Conservation (phyloP, 208 protist species). For the Crithidia sp. region DNA sequence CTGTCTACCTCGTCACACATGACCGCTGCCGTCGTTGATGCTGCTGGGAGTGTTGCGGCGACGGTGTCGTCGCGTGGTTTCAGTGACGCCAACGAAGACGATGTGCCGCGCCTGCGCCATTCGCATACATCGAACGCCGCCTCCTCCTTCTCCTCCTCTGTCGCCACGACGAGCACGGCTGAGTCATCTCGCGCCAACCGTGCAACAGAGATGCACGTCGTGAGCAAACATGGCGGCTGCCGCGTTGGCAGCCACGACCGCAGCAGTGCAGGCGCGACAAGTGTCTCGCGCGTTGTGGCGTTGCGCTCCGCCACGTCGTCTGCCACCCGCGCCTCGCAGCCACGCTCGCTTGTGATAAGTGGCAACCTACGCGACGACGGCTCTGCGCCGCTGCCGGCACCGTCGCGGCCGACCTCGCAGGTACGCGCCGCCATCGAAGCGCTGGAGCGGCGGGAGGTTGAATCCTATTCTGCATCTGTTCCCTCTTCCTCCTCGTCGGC, state of each 20-base stretch:
- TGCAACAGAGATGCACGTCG: conserved; percentile 6
- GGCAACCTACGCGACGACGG: not conserved
- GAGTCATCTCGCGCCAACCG: not conserved
- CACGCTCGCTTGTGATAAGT: conserved; percentile 8
- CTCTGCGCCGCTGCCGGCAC: not conserved
- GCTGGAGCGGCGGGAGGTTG: not conserved
- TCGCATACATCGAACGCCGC: conserved; percentile 11
- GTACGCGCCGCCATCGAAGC: conserved; percentile 8
- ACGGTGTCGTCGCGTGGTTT: too few relatives aligned
- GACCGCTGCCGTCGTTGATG: not conserved
- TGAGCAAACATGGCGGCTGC: not conserved
- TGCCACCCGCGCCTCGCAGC: not conserved
- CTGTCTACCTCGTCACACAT: not conserved
- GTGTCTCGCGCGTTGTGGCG: not conserved
- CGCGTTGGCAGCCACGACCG: too few relatives aligned
- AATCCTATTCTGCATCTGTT: too few relatives aligned
- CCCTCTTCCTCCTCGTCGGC: not conserved
- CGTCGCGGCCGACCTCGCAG: conserved; percentile 3
- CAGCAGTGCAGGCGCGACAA: too few relatives aligned
- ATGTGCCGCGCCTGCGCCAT: conserved; percentile 21
- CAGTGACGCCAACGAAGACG: not conserved
- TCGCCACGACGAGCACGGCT: too few relatives aligned
- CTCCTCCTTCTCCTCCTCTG: not conserved
- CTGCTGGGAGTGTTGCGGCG: not conserved
- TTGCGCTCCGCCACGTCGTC: conserved; percentile 4